Conservation (phyloP, 257 asterid genomes). For the Solanum bukasovii region DNA sequence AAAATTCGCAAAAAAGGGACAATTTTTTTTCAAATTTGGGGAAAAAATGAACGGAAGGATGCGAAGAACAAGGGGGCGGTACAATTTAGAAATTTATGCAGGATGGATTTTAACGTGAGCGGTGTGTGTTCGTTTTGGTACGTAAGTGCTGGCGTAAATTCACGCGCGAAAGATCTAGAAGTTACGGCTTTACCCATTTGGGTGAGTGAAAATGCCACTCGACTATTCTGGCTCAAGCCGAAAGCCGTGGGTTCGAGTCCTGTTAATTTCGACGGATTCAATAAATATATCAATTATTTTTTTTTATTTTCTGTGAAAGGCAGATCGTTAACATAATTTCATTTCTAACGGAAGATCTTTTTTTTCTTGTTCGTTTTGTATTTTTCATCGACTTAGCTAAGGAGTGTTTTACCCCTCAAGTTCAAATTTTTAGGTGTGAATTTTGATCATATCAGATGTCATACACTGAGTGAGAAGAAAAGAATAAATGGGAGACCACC, state of each 20-base stretch:
- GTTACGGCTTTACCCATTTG: not conserved
- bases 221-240: too few species aligned
- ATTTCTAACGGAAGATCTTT: rapidly evolving
- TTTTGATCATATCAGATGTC: rapidly evolving
- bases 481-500: not conserved
- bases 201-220: not conserved
- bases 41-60: not conserved
- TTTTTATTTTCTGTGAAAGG: too few species aligned
- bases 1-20: not conserved
- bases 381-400: rapidly evolving
- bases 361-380: too few species aligned
- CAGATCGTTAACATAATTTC: too few species aligned
- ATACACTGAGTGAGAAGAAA: not conserved
- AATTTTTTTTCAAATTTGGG: not conserved
- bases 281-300: too few species aligned
- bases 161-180: not conserved
- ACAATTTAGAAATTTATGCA: not conserved
- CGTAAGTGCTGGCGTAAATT: not conserved
- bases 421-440: rapidly evolving
- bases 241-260: not conserved
- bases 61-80: not conserved
- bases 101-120: not conserved
- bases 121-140: not conserved
- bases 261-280: rapidly evolving
- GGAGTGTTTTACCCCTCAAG: too few species aligned